A percentile compares a stretch with the other conserved stretches of the same genome.
Conservation (phyloP, 176 grass and related monocot genomes). For the Melocanna baccifera region DNA sequence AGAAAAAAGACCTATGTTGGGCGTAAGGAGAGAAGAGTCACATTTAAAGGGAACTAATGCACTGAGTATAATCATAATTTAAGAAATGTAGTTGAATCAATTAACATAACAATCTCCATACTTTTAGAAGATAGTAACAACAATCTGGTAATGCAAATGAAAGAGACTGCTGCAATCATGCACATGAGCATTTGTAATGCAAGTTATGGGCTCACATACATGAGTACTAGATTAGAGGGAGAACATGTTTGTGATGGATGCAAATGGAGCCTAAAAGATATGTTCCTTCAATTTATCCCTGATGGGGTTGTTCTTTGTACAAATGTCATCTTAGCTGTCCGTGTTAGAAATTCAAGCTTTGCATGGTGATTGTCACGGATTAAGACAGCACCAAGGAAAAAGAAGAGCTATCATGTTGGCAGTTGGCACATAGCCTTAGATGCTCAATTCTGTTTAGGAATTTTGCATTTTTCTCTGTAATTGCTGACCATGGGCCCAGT, state of each 20-base stretch:
- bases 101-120: not conserved
- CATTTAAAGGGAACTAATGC: constrained; percentile 3
- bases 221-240: not conserved
- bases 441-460: not conserved
- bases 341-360: not conserved
- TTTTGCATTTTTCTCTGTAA: not conserved
- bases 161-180: not conserved
- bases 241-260: not conserved
- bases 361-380: not conserved
- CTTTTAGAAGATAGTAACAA: not conserved
- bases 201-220: not conserved
- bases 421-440: not conserved
- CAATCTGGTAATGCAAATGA: not conserved
- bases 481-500: not conserved
- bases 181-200: constrained; percentile 10
- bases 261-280: not conserved
- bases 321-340: not conserved
- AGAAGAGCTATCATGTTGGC: not conserved
- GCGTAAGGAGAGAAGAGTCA: not conserved
- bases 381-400: not conserved
- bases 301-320: not conserved
- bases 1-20: too few relatives aligned
- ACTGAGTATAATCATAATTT: not conserved
- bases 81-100: not conserved
- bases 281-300: not conserved